phyloP scores from a whole-genome alignment of 1,284 basidiomycete genomes.

The Irpex sp. region DNA sequence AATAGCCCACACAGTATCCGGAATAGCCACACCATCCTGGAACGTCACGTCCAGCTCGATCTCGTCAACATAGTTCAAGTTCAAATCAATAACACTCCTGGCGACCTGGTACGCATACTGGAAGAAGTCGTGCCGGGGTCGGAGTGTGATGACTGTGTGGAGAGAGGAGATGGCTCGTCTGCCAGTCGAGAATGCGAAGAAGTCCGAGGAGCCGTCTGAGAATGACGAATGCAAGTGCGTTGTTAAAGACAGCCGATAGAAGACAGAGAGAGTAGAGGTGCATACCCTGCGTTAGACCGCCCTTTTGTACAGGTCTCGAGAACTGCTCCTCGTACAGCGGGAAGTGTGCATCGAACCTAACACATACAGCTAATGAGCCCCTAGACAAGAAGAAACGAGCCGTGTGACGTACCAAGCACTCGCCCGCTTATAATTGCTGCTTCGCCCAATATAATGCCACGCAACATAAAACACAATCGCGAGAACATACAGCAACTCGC shows the following conservation, averaged over 20 bases:
- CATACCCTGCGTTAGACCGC: constrained; percentile 29
- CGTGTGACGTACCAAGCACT: constrained; percentile 43
- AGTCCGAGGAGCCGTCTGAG: constrained; percentile 69
- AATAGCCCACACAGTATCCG: constrained; percentile 79
- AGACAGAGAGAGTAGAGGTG: neutral
- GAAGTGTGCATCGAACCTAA: constrained; percentile 53
- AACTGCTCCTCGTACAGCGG: constrained; percentile 61
- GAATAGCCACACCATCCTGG: constrained; percentile 40
- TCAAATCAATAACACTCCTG: constrained; percentile 67
- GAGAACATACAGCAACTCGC: constrained; percentile 53
- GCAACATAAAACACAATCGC: constrained; percentile 50
- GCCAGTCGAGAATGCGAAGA: constrained; percentile 82
- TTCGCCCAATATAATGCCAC: constrained; percentile 50
- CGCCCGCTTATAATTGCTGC: constrained; percentile 47
- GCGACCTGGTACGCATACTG: constrained; percentile 57
- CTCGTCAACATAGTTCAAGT: constrained; percentile 62
- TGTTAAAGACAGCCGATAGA: neutral
- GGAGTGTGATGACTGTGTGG: constrained; percentile 73
- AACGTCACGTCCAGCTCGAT: constrained; percentile 77
- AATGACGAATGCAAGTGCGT: neutral
- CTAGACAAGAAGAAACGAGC: too few species aligned
- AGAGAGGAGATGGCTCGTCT: constrained; percentile 69
- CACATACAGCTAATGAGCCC: neutral
- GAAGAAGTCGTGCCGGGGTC: constrained; percentile 78
- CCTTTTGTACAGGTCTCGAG: constrained; percentile 48